These are phyloP conservation scores for Syzygium grande DNA, from an alignment of 345 rosid species.

Conservation along the genomic window DNA sequence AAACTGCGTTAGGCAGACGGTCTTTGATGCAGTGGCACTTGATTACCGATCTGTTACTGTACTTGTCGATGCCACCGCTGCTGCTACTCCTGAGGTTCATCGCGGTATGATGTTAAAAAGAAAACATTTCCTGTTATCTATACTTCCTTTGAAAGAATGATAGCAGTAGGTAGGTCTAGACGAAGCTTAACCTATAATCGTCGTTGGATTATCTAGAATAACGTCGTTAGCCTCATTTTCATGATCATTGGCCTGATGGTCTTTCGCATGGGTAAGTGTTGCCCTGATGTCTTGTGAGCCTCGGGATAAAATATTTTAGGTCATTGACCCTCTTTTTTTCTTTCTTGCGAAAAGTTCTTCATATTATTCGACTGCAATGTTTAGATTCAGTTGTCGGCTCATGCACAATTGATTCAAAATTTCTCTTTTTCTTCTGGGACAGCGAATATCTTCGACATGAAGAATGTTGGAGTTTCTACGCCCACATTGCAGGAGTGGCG, in stretches of 20 bases:
- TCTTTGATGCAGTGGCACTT: conserved; percentile 75
- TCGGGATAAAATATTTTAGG: background rate
- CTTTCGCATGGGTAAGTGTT: background rate
- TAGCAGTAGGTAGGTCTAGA: background rate
- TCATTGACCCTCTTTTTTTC: background rate
- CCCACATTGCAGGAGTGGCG: conserved; percentile 61
- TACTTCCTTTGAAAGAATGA: background rate
- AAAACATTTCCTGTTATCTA: background rate
- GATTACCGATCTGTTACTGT: conserved; percentile 53
- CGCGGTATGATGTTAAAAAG: background rate
- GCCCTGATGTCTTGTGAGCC: background rate
- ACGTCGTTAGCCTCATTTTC: background rate
- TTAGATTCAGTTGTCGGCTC: background rate
- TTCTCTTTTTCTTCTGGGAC: conserved; percentile 2
- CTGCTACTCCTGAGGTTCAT: conserved; percentile 74
- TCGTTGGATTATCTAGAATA: background rate
- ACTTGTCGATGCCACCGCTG: conserved; percentile 81
- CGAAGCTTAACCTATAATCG: background rate
- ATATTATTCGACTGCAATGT: background rate
- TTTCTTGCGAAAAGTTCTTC: background rate
- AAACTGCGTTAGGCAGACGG: conserved; percentile 79
- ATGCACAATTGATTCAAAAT: background rate
- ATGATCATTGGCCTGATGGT: background rate
- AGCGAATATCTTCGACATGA: conserved; percentile 80
- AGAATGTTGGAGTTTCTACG: conserved; percentile 56